Percentiles rank a stretch among this genome's conserved stretches.
Conservation (phyloP, 2,329 filamentous ascomycete species). For the Didymella arachidicola region DNA sequence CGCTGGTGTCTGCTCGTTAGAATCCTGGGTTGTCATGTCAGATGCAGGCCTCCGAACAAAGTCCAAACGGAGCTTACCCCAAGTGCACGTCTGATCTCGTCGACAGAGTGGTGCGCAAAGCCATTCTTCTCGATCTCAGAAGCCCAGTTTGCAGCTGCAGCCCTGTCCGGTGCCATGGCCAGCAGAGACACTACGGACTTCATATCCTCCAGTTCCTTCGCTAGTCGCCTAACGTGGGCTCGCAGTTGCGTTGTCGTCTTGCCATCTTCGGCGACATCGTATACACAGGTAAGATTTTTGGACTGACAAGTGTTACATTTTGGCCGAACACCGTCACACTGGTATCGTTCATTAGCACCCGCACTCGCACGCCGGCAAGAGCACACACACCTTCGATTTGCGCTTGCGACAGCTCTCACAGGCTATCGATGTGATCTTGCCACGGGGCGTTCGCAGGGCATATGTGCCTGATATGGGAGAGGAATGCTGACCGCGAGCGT, state of each 20-base stretch:
- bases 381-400: conserved; percentile 47
- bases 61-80: conserved; percentile 31
- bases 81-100: conserved; percentile 49
- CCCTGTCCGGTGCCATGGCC: conserved; percentile 45
- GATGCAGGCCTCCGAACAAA: not conserved
- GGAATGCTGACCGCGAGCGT: conserved; percentile 43
- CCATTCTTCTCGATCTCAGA: conserved; percentile 49
- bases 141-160: conserved; percentile 47
- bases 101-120: conserved; percentile 48
- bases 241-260: conserved; percentile 50
- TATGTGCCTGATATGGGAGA: conserved; percentile 50
- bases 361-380: not conserved
- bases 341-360: conserved; percentile 20
- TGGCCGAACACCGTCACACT: conserved; percentile 51
- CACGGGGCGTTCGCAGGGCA: conserved; percentile 48
- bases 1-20: conserved; percentile 29
- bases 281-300: conserved; percentile 49
- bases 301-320: conserved; percentile 52
- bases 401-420: conserved; percentile 51
- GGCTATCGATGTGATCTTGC: conserved; percentile 52
- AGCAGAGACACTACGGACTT: conserved; percentile 49
- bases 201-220: conserved; percentile 51
- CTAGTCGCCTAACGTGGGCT: conserved; percentile 48
- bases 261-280: conserved; percentile 51
- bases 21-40: conserved; percentile 38